Evolutionary conservation across 148 eudicot species (phyloP), one percentile per base, ranked within the genome.

Genomic region (Rhododendron mucronatum): DNA sequence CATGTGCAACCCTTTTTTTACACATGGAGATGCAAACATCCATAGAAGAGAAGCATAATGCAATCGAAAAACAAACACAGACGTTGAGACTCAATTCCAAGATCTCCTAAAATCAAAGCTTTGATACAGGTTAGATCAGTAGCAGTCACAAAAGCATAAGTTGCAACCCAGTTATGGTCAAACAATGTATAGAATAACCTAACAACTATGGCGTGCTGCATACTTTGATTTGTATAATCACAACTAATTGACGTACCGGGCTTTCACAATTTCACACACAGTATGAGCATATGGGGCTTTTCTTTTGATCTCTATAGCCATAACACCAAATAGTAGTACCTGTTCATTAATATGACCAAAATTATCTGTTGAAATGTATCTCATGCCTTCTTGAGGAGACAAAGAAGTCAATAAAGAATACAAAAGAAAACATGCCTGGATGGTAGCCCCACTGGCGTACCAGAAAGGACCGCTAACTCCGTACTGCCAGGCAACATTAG

Each of bases 231-330:
- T 15, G 65, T 23, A 50, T 55, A 14, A 33, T 23, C 39, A 18
- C 13, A 78, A 4, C n/a, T 71, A 84, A 63, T 18, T 33, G 65
- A 57, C 87, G 18, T 84, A 95, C 99, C 98, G 92, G 80, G 98
- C 99, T 86, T 91, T 95, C 59, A 96, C 98, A 85, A 96, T 96
- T 89, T 96, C 99, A 88, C 99, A 96, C 10, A 96, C 96, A 50
- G 99, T 95, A 87, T 96, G 99, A 61, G 99, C 99, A 90, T 93
- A 82, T 33, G 99, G 99, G 82, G 98, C 99, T 90, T 95, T 96
- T 90, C 99, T 92, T 89, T 96, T 96, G 92, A 96, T 96, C 90
- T 96, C 98, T 74, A 96, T 96, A 33, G 99, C 99, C 91, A 96
- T 95, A 77, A 96, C 88, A 84, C 99, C 99, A 84, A 96, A 96